phyloP scores from a whole-genome alignment of 257 asterid genomes.

The Gentiana dahurica region DNA sequence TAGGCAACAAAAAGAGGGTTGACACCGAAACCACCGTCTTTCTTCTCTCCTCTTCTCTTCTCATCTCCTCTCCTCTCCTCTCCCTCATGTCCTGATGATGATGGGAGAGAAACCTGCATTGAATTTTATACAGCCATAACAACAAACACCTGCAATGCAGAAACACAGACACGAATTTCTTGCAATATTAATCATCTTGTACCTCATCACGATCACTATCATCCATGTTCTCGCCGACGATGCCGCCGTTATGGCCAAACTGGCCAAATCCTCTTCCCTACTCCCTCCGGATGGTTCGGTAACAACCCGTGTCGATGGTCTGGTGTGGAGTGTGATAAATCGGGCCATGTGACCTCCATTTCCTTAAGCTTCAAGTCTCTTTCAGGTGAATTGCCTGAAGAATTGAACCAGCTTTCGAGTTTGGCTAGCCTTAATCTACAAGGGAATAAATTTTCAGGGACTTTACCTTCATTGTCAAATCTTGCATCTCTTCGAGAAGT shows the following conservation, averaged over 20 bases:
- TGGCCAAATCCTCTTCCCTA: constrained; percentile 41
- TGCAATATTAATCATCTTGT: constrained; percentile 5
- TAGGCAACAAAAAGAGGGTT: constrained; percentile 8
- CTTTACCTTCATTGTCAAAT: constrained; percentile 43
- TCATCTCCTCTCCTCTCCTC: constrained; percentile 1
- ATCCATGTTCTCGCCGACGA: constrained; percentile 38
- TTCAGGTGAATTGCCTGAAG: constrained; percentile 44
- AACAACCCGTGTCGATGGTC: constrained; percentile 59
- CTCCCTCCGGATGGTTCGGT: constrained; percentile 53
- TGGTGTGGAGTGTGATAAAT: constrained; percentile 46
- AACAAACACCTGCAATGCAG: constrained; percentile 20
- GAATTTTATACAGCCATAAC: constrained; percentile 6
- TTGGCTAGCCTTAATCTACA: constrained; percentile 51
- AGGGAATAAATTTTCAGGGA: constrained; percentile 43
- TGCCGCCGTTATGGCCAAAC: constrained; percentile 41
- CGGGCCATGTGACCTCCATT: constrained; percentile 37
- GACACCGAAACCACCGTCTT: neutral
- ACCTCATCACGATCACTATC: constrained; percentile 19
- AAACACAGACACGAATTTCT: constrained; percentile 17
- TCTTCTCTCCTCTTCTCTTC: neutral
- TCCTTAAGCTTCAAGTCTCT: constrained; percentile 33
- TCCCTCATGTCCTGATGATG: constrained; percentile 11
- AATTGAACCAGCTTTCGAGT: constrained; percentile 42
- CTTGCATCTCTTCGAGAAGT: constrained; percentile 32
- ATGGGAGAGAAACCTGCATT: constrained; percentile 18